Base-by-base conservation (phyloP, 257 asterid species). In the Apocynum venetum region DNA sequence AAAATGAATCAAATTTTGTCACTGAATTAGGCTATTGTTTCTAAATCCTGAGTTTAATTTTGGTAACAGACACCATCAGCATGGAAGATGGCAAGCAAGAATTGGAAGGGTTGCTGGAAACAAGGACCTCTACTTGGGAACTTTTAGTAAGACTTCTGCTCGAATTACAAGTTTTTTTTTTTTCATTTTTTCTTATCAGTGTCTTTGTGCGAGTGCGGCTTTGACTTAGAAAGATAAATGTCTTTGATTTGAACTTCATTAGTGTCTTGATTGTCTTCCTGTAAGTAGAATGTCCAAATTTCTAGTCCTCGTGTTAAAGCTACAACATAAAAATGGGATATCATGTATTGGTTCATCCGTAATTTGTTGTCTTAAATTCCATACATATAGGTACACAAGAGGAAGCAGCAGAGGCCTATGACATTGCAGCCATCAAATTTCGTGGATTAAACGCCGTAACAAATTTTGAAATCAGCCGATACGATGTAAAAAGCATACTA, bases 51-150 rank as follows among this genome's bases (percentile, higher is more conserved):
- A n/a, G 78, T 2, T 70, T 63, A 4, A 25, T 76, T 8, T 11
- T 20, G 60, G 40, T 59, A 17, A 81, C 82, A 93, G 98, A 76
- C 97, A 93, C 75, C 98, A 93, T 74, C 98, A 93, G 38, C 97
- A 93, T 77, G 97, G 98, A 81, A 91, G 97, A 83, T 93, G 98
- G 98, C 98, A 93, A 83, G 98, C 97, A 73, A 90, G 98, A 77
- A 93, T 91, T 66, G 98, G 98, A 57, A 90, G 98, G 86, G 98
- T 93, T 75, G 98, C 96, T 74, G 97, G 98, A 41, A 92, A 94
- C 85, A 92, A 94, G 72, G 98, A 94, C 74, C 97, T 94, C 68
- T 94, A 94, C 83, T 82, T 94, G 68, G 97, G 98, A 82, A 92
- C 98, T 64, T 94, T 94, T 87, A 86, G 97, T 93, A 86, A 89